These are phyloP conservation scores for Cucurbitaria berberidis DNA, from an alignment of 2,329 filamentous ascomycete species.

Conservation along the genomic window DNA sequence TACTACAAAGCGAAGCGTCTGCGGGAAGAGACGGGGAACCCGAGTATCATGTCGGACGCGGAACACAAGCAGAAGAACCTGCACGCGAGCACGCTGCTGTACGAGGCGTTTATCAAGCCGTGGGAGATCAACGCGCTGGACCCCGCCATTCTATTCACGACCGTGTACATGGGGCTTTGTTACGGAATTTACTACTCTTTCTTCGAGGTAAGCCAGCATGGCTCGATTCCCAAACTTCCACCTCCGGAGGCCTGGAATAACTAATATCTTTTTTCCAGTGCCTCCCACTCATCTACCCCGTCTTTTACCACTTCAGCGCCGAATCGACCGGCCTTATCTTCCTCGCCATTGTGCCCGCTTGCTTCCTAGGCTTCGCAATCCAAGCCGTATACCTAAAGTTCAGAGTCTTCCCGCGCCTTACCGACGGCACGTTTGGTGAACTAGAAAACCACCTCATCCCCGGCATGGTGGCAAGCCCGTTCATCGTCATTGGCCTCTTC, in stretches of 20 bases:
- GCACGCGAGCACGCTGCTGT: slow-evolving; percentile 47
- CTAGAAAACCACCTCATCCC: slow-evolving; percentile 76
- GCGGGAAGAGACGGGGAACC: slow-evolving; percentile 69
- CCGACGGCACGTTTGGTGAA: slow-evolving; percentile 71
- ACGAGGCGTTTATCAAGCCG: slow-evolving; percentile 69
- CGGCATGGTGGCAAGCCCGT: slow-evolving; percentile 60
- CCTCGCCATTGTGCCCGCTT: slow-evolving; percentile 77
- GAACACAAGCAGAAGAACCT: slow-evolving; percentile 68
- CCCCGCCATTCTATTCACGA: slow-evolving; percentile 81
- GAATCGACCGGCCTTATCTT: slow-evolving; percentile 81
- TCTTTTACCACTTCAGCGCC: slow-evolving; percentile 76
- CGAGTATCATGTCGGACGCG: slow-evolving; percentile 74
- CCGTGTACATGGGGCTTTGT: slow-evolving; percentile 81
- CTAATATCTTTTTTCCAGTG: slow-evolving; percentile 38
- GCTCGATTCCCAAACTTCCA: background rate
- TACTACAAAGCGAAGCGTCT: slow-evolving; percentile 71
- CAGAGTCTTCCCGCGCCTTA: slow-evolving; percentile 67
- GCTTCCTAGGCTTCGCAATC: slow-evolving; percentile 67
- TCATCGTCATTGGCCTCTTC: slow-evolving; percentile 69
- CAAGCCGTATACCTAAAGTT: slow-evolving; percentile 78
- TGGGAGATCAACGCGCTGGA: slow-evolving; percentile 84
- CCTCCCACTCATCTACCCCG: slow-evolving; percentile 68
- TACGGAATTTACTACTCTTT: slow-evolving; percentile 77
- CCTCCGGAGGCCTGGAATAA: too few species aligned
- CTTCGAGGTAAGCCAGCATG: slow-evolving; percentile 59